Evolutionary conservation across 1,139 yeast genomes (phyloP).

Genomic region (Candida sojae): DNA sequence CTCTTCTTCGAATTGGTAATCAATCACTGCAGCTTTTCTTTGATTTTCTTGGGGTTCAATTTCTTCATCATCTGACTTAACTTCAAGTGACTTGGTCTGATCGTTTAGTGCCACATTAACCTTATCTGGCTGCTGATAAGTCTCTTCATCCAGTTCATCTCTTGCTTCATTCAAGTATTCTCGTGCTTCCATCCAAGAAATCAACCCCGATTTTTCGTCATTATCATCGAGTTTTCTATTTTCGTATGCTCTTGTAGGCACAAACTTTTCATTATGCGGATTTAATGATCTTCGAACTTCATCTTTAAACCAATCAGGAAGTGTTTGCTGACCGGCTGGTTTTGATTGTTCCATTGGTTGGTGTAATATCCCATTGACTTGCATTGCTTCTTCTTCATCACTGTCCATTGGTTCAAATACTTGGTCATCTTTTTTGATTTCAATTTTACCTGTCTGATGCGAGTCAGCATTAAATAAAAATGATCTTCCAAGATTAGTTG

Average conservation of each 20-base stretch:
- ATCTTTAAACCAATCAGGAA: conserved; percentile 38
- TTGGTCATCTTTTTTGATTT: neutral
- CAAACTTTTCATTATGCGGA: conserved; percentile 16
- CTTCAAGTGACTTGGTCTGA: neutral
- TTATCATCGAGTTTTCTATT: conserved; percentile 22
- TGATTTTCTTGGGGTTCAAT: neutral
- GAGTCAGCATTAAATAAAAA: conserved; percentile 11
- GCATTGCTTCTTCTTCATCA: conserved; percentile 8
- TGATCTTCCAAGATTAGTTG: conserved; percentile 10
- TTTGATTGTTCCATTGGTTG: neutral
- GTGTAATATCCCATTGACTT: neutral
- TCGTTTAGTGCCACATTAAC: conserved; percentile 9
- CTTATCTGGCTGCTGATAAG: conserved; percentile 4
- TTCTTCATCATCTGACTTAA: conserved; percentile 26
- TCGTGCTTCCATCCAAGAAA: conserved; percentile 50
- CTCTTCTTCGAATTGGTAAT: conserved; percentile 71
- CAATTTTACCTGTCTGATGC: conserved; percentile 9
- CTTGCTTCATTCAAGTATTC: conserved; percentile 15
- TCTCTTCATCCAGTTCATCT: conserved; percentile 7
- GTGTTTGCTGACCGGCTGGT: conserved; percentile 9
- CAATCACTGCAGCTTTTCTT: conserved; percentile 32
- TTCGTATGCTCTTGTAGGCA: conserved; percentile 8
- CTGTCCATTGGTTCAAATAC: conserved; percentile 12
- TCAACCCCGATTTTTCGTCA: conserved; percentile 51
- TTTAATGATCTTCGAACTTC: conserved; percentile 17